phyloP scores from a whole-genome alignment of 805 yeast genomes.

The Kuraishia capsulata region DNA sequence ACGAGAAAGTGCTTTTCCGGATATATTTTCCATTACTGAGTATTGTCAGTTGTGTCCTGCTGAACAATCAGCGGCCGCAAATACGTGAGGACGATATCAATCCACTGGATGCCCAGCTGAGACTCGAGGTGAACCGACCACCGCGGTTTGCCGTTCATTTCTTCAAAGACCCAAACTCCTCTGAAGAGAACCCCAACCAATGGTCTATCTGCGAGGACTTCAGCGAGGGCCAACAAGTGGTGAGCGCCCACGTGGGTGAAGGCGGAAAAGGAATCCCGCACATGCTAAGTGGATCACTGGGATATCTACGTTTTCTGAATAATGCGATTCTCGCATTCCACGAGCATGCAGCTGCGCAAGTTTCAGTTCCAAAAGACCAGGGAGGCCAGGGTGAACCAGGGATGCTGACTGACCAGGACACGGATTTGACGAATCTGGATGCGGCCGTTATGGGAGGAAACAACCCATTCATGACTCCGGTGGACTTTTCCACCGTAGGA shows the following conservation, averaged over 20 bases:
- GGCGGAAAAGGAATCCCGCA: slow-evolving; percentile 63
- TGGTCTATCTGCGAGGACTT: slow-evolving; percentile 83
- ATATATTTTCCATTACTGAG: slow-evolving; percentile 61
- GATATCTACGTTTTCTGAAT: slow-evolving; percentile 22
- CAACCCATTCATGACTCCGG: too few species aligned
- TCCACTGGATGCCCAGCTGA: slow-evolving; percentile 15
- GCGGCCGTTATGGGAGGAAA: too few species aligned
- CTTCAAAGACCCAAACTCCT: slow-evolving; percentile 36
- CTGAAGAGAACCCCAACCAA: slow-evolving; percentile 43
- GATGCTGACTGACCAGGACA: too few species aligned
- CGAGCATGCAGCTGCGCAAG: slow-evolving; percentile 6
- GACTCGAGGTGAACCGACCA: slow-evolving; percentile 31
- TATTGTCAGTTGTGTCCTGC: slow-evolving; percentile 50
- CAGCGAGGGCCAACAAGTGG: slow-evolving; percentile 76
- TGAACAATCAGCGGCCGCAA: slow-evolving; percentile 28
- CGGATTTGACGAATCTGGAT: too few species aligned
- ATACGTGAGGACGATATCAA: background rate
- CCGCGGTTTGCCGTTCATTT: slow-evolving; percentile 79
- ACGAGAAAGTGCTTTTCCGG: slow-evolving; percentile 59
- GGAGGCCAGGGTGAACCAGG: too few species aligned
- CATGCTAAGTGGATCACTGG: slow-evolving; percentile 46
- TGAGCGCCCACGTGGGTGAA: slow-evolving; percentile 48
- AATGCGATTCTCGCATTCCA: slow-evolving; percentile 20
- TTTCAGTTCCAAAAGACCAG: background rate
- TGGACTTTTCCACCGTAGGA: too few species aligned